Evolutionary conservation across 1,284 basidiomycete species (phyloP).

Genomic region (Pascua guehoae): DNA sequence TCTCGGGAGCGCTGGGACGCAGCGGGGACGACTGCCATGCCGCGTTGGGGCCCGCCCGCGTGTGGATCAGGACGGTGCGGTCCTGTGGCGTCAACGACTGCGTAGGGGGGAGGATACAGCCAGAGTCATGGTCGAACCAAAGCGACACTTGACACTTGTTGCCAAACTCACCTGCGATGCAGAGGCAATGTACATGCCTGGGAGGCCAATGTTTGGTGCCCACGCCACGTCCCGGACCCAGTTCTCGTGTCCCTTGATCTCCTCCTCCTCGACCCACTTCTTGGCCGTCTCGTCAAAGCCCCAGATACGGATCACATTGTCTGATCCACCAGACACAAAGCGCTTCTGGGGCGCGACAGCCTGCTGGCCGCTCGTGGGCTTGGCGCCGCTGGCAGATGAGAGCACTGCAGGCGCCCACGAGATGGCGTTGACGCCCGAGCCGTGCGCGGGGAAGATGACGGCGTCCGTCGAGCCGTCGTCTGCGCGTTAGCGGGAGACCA

Average conservation of each 20-base stretch:
- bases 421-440: slow-evolving; percentile 93
- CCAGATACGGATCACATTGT: slow-evolving; percentile 96
- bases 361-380: slow-evolving; percentile 2
- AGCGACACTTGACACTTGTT: too few species aligned
- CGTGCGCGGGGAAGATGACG: slow-evolving; percentile 91
- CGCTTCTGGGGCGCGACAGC: slow-evolving; percentile 56
- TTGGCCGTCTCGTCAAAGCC: slow-evolving; percentile 55
- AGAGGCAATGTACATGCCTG: slow-evolving; percentile 90
- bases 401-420: slow-evolving; percentile 93
- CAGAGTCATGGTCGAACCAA: neutral
- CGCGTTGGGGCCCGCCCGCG: slow-evolving; percentile 71
- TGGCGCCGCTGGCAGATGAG: slow-evolving; percentile 11
- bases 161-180: slow-evolving; percentile 73
- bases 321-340: slow-evolving; percentile 93
- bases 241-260: slow-evolving; percentile 84
- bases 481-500: slow-evolving; percentile 51
- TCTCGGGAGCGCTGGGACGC: slow-evolving; percentile 60
- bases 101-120: neutral
- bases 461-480: slow-evolving; percentile 96
- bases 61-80: slow-evolving; percentile 91
- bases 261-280: slow-evolving; percentile 85
- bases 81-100: slow-evolving; percentile 54
- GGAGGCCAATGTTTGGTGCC: slow-evolving; percentile 94
- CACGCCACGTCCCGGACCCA: slow-evolving; percentile 98
- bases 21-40: slow-evolving; percentile 83